Conservation (phyloP, 306 rosid genomes). For the Cicer judaicum region DNA sequence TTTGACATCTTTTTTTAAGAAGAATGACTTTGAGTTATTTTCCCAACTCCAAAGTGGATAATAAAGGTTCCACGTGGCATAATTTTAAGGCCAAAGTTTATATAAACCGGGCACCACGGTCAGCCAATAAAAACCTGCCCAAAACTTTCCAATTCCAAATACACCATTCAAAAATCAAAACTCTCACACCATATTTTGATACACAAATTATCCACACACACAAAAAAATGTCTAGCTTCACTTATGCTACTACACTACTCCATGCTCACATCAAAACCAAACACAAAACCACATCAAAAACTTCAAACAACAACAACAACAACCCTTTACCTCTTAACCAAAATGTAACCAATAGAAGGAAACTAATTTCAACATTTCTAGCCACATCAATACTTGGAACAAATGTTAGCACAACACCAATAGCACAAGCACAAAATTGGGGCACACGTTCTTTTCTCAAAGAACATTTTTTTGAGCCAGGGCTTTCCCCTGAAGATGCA, state of each 20-base stretch:
- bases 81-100: conserved; percentile 42
- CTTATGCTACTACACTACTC: conserved; percentile 61
- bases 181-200: not conserved
- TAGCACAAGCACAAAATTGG: conserved; percentile 75
- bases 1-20: too few relatives aligned
- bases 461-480: conserved; percentile 77
- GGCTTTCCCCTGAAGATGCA: conserved; percentile 78
- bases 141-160: conserved; percentile 37
- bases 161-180: conserved; percentile 29
- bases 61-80: conserved; percentile 54
- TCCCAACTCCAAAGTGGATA: conserved; percentile 40
- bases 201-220: conserved; percentile 28
- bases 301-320: not conserved
- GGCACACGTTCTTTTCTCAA: conserved; percentile 72
- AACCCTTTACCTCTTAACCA: conserved; percentile 23
- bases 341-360: conserved; percentile 54
- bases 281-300: conserved; percentile 9
- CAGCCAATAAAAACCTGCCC: conserved; percentile 49
- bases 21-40: not conserved
- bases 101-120: conserved; percentile 44
- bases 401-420: conserved; percentile 16
- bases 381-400: conserved; percentile 52
- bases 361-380: conserved; percentile 56
- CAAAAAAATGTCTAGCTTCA: conserved; percentile 67
- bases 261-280: conserved; percentile 59